A percentile compares a stretch with the other conserved stretches of the same genome.
These are phyloP conservation scores for Botryotinia globosa DNA, from an alignment of 2,329 filamentous ascomycete species.

Conservation along the genomic window DNA sequence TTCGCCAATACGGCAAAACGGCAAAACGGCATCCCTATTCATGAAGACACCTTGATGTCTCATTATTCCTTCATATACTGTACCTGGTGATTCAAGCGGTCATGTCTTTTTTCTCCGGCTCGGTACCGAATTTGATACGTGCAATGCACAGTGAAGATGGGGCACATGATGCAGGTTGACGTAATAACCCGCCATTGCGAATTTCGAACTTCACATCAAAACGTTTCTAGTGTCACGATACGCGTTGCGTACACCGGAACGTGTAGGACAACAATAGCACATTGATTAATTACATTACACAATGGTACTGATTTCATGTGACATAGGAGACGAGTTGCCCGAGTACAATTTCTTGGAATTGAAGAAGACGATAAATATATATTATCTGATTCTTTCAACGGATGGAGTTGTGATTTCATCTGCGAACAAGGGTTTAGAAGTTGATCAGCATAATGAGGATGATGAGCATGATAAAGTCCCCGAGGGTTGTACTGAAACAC, in stretches of 20 bases:
- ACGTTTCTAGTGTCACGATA: neutral
- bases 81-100: neutral
- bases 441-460: neutral
- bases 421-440: neutral
- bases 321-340: neutral
- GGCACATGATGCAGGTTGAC: neutral
- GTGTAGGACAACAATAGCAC: neutral
- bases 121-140: neutral
- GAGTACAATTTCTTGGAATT: neutral
- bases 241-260: neutral
- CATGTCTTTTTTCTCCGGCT: neutral
- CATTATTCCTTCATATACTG: neutral
- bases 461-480: neutral
- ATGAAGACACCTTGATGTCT: neutral
- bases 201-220: neutral
- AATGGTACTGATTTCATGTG: neutral
- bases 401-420: neutral
- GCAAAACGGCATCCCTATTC: neutral
- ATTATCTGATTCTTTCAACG: neutral
- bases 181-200: neutral
- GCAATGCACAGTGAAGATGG: neutral
- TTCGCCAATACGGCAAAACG: conserved; percentile 5
- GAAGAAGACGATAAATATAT: neutral
- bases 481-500: neutral
- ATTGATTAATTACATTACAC: neutral